These are phyloP conservation scores for Torrubiellomyces zombiae DNA, from an alignment of 2,329 filamentous ascomycete genomes.

Conservation along the genomic window DNA sequence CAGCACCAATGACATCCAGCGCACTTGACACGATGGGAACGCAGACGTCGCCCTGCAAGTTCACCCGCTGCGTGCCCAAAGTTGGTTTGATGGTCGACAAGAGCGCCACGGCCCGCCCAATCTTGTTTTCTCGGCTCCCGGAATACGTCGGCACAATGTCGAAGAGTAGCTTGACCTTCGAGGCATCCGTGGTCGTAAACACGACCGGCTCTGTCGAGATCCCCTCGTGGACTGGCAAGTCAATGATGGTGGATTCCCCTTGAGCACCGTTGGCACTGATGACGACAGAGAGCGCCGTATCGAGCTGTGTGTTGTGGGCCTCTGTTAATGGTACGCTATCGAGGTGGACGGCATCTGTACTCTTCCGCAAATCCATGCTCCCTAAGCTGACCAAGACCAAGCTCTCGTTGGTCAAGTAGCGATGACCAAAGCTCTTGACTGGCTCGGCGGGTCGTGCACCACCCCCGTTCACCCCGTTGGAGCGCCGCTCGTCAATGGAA, in stretches of 20 bases:
- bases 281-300: constrained; percentile 83
- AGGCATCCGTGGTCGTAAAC: constrained; percentile 63
- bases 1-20: constrained; percentile 79
- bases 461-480: constrained; percentile 27
- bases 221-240: constrained; percentile 85
- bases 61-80: constrained; percentile 75
- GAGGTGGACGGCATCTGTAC: constrained; percentile 62
- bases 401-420: constrained; percentile 77
- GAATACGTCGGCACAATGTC: constrained; percentile 94
- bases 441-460: constrained; percentile 47
- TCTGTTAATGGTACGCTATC: constrained; percentile 77
- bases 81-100: constrained; percentile 72
- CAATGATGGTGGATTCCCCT: constrained; percentile 77
- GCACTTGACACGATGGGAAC: constrained; percentile 77
- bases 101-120: constrained; percentile 78
- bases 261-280: constrained; percentile 72
- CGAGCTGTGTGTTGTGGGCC: constrained; percentile 82
- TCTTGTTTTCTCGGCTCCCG: constrained; percentile 71
- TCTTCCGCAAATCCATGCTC: constrained; percentile 84
- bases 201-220: constrained; percentile 86
- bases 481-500: constrained; percentile 45
- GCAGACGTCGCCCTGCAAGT: constrained; percentile 77
- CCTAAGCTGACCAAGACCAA: constrained; percentile 86
- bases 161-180: constrained; percentile 77
- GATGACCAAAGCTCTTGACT: constrained; percentile 89